These are phyloP conservation scores for Saccharum spontaneum DNA, from an alignment of 176 grass and related monocot species.

Conservation along the genomic window DNA sequence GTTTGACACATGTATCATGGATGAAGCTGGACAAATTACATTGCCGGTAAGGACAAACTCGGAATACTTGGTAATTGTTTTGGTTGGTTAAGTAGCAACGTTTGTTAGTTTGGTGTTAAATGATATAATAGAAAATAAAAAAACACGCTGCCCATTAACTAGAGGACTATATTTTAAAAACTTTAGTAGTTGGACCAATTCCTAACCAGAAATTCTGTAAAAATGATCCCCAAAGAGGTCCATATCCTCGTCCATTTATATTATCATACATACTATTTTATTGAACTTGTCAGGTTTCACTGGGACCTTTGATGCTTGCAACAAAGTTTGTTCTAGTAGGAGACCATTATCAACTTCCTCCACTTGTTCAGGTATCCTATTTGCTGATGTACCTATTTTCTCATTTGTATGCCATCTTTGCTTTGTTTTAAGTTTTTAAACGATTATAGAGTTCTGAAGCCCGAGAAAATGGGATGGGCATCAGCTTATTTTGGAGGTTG, in stretches of 20 bases:
- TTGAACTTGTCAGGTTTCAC: constrained; percentile 65
- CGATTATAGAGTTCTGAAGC: constrained; percentile 77
- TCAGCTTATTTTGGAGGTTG: constrained; percentile 97
- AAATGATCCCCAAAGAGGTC: constrained; percentile 6
- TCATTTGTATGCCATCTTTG: constrained; percentile 11
- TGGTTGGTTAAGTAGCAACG: not conserved
- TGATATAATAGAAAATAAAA: not conserved
- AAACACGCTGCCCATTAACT: not conserved
- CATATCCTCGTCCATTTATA: constrained; percentile 20
- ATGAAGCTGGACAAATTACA: constrained; percentile 99
- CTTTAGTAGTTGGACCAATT: not conserved
- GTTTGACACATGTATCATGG: constrained; percentile 97
- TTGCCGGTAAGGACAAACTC: constrained; percentile 60
- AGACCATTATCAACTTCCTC: constrained; percentile 97
- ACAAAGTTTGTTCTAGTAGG: constrained; percentile 96
- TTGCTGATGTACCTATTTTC: not conserved
- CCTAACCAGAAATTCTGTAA: constrained; percentile 7
- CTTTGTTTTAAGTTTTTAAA: constrained; percentile 19
- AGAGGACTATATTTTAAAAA: not conserved
- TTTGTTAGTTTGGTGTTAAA: constrained; percentile 17
- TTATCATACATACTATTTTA: not conserved
- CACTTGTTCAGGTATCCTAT: constrained; percentile 79
- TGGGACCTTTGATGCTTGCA: constrained; percentile 93
- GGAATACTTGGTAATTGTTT: constrained; percentile 18
- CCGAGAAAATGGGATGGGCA: constrained; percentile 83